Conservation (phyloP, 495 filamentous ascomycete species). For the Immersiella caudata region DNA sequence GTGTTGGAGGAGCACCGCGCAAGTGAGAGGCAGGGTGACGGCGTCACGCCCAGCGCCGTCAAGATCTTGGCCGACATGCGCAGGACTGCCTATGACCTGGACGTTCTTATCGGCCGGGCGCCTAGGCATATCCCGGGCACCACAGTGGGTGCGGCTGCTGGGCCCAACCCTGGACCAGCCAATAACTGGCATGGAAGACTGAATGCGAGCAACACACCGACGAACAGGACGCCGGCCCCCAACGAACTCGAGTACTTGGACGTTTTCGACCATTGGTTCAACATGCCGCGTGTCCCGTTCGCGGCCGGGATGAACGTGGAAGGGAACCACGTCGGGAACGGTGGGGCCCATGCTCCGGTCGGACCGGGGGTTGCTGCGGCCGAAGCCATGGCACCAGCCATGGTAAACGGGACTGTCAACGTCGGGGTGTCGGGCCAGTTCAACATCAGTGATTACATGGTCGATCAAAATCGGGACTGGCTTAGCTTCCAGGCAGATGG, state of each 20-base stretch:
- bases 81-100: slow-evolving; percentile 79
- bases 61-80: slow-evolving; percentile 90
- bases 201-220: slow-evolving; percentile 46
- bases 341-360: background rate
- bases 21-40: slow-evolving; percentile 71
- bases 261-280: slow-evolving; percentile 86
- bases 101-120: slow-evolving; percentile 83
- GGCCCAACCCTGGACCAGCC: slow-evolving; percentile 16
- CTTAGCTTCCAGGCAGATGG: slow-evolving; percentile 50
- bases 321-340: background rate
- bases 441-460: slow-evolving; percentile 69
- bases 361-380: background rate
- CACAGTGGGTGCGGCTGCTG: slow-evolving; percentile 16
- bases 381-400: background rate
- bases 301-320: slow-evolving; percentile 36
- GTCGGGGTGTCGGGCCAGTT: slow-evolving; percentile 51
- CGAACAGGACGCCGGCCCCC: slow-evolving; percentile 63
- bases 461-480: slow-evolving; percentile 66
- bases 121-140: slow-evolving; percentile 58
- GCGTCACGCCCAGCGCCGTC: slow-evolving; percentile 77
- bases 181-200: slow-evolving; percentile 38
- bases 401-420: background rate
- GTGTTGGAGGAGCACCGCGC: slow-evolving; percentile 84
- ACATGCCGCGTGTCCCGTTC: slow-evolving; percentile 73
- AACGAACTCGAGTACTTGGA: slow-evolving; percentile 90